Base-by-base conservation (phyloP, 2,329 filamentous ascomycete species). In the Endothia cerciana region DNA sequence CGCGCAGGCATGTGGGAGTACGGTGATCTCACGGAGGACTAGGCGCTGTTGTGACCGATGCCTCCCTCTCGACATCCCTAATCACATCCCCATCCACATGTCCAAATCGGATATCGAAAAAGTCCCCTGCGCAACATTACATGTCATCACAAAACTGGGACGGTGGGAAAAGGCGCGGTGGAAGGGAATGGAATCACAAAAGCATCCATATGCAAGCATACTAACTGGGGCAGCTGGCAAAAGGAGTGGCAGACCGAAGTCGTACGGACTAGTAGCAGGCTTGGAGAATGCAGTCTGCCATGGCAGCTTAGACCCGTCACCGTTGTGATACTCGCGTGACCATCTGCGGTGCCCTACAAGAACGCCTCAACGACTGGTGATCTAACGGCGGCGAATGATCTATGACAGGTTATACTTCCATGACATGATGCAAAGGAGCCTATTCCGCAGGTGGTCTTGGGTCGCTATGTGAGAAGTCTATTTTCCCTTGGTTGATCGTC, bases 1-100 rank as follows among this genome's bases (percentile, higher is more conserved):
- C 87, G 93, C 69, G 83, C 88, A 71, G 95, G 95, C 53, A 95
- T 97, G 86, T 99, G 94, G 94, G 95, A 99, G 85, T 99, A 98
- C 79, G 95, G 95, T 72, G 95, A 98, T 77, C 85, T 97, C 74
- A 97, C 93, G 17, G 94, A 97, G 81, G 93, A 97, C 74, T 93
- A 88, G 77, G 45, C 47, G 43, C 28, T 53, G 13, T 30, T 51
- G 36, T 61, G 43, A 49, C 10, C 8, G 8, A 30, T n/a, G n/a
- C 5, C 11, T 41, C 36, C 22, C n/a, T 36, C 45, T 56, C 28
- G n/a, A 60, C 19, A 49, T 30, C 17, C 25, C 13, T 51, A 28
- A 10, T 36, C 33, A 5, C 33, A 7, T 36, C 10, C 33, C 10
- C 33, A 36, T 36, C 33, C 33, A 36, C 33, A 36, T n/a, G 10